A percentile compares a stretch with the other conserved stretches of the same genome.
phyloP scores from a whole-genome alignment of 2,329 filamentous ascomycete species.

The Ploettnerulaceae sp. region DNA sequence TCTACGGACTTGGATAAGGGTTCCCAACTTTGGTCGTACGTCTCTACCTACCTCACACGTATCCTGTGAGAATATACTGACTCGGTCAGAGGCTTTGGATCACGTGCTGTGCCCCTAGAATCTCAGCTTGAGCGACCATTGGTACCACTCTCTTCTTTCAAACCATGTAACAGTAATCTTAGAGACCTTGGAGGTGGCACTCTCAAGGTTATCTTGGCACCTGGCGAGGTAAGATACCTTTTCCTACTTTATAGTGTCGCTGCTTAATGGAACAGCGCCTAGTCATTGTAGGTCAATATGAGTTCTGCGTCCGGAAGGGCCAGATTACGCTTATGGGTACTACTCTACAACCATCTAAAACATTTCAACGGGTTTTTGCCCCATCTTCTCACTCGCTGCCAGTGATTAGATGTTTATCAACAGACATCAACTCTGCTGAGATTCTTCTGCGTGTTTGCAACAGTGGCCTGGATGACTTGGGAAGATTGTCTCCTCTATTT shows the following conservation, averaged over 20 bases:
- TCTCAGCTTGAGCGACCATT: slow-evolving; percentile 26
- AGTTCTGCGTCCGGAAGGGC: slow-evolving; percentile 56
- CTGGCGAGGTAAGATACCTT: slow-evolving; percentile 43
- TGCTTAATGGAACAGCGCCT: slow-evolving; percentile 45
- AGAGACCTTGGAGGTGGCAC: slow-evolving; percentile 36
- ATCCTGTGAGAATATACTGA: slow-evolving; percentile 25
- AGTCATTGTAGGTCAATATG: slow-evolving; percentile 63
- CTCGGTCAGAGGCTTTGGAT: slow-evolving; percentile 21
- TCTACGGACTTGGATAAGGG: slow-evolving; percentile 7
- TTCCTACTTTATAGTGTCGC: neutral
- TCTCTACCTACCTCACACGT: neutral
- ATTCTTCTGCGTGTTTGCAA: slow-evolving; percentile 50
- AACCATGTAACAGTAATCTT: slow-evolving; percentile 42
- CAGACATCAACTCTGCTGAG: slow-evolving; percentile 47
- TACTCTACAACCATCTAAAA: slow-evolving; percentile 46
- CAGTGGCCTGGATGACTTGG: slow-evolving; percentile 48
- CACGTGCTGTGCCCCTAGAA: slow-evolving; percentile 25
- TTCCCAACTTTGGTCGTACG: slow-evolving; percentile 16
- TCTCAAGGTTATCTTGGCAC: slow-evolving; percentile 40
- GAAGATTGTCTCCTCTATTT: slow-evolving; percentile 61
- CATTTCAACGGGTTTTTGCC: slow-evolving; percentile 55
- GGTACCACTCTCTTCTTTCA: slow-evolving; percentile 43
- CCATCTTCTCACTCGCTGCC: slow-evolving; percentile 67
- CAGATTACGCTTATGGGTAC: slow-evolving; percentile 62
- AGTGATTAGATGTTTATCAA: slow-evolving; percentile 48